phyloP scores from a whole-genome alignment of 169 alveolate genomes.

The Plasmodium cynomolgi region DNA sequence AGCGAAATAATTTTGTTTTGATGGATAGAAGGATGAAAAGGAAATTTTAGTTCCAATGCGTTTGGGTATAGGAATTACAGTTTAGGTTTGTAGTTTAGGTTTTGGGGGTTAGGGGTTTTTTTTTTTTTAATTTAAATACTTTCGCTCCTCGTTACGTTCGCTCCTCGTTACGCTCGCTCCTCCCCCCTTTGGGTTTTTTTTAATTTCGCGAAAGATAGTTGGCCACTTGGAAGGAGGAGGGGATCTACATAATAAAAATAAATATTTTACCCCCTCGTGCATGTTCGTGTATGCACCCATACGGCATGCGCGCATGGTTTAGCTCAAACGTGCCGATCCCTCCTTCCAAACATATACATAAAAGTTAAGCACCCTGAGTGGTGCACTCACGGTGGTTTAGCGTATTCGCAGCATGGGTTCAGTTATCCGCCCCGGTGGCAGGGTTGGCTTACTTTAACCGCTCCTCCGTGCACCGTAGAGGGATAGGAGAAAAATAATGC shows the following conservation, averaged over 20 bases:
- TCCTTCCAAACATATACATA: neutral
- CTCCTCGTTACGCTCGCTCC: too few relatives aligned
- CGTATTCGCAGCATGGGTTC: neutral
- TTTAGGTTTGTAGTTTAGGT: neutral
- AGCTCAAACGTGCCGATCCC: neutral
- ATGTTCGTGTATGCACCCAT: neutral
- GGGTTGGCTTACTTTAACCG: neutral
- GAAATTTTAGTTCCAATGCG: neutral
- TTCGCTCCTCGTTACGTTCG: neutral
- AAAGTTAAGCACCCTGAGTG: neutral
- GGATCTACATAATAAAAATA: neutral
- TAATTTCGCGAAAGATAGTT: neutral
- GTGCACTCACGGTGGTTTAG: neutral
- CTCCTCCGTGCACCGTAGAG: neutral
- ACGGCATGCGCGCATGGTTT: neutral
- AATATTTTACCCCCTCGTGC: neutral
- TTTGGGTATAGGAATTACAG: neutral
- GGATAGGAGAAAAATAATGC: neutral
- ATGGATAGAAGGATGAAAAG: neutral
- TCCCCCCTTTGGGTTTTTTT: neutral
- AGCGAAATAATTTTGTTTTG: neutral
- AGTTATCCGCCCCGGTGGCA: neutral
- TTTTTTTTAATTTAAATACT: too few relatives aligned
- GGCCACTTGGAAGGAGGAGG: neutral
- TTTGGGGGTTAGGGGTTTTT: neutral